Conservation (phyloP, 1,139 yeast species). For the Yamadazyma friedrichii region DNA sequence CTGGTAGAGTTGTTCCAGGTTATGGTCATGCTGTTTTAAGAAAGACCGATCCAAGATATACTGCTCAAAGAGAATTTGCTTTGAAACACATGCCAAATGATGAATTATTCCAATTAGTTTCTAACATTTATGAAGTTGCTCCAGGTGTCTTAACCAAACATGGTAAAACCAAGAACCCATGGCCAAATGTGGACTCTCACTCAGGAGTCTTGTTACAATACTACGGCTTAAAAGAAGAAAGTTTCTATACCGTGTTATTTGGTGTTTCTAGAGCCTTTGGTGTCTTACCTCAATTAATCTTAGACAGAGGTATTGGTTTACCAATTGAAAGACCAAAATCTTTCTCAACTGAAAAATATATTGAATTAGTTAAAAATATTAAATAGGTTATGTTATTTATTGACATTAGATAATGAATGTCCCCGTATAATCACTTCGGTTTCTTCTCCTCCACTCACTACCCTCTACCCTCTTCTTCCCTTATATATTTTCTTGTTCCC, state of each 20-base stretch:
- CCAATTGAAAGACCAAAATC: conserved; percentile 99
- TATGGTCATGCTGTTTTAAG: conserved; percentile 97
- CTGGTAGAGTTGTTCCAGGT: conserved; percentile 97
- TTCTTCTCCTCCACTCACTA: background rate
- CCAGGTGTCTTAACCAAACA: conserved; percentile 93
- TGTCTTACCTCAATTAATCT: conserved; percentile 93
- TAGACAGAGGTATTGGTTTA: conserved; percentile 93
- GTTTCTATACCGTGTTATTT: conserved; percentile 95
- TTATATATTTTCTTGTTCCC: background rate
- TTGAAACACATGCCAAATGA: conserved; percentile 96
- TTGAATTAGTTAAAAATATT: conserved; percentile 56
- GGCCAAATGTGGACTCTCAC: conserved; percentile 98
- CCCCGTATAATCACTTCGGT: background rate
- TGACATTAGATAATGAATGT: conserved; percentile 12
- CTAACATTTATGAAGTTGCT: conserved; percentile 90
- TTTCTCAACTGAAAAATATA: conserved; percentile 73
- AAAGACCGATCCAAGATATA: conserved; percentile 96
- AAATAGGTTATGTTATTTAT: conserved; percentile 13
- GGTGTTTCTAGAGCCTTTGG: conserved; percentile 99
- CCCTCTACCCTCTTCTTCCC: background rate
- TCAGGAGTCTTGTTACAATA: conserved; percentile 96
- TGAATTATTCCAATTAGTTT: conserved; percentile 86
- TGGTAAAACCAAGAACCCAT: conserved; percentile 98
- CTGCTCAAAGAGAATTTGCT: conserved; percentile 96
- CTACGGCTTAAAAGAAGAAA: conserved; percentile 93